Evolutionary conservation across 106 monocot genomes (phyloP), one percentile per base, ranked within the genome.

Genomic region (Amphibolis antarctica): DNA sequence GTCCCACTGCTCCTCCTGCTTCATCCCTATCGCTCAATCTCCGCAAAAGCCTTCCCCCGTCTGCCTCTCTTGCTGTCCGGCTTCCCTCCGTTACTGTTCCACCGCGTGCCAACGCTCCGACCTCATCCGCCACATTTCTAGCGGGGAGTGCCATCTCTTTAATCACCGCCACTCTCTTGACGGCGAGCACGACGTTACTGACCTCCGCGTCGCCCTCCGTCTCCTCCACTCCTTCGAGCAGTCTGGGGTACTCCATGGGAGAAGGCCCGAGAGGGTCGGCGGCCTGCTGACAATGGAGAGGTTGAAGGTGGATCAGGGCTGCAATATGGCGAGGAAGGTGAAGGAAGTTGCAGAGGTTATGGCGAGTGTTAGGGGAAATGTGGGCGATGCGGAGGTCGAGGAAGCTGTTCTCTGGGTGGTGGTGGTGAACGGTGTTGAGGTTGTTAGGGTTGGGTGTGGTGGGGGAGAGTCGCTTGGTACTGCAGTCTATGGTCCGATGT

Each of bases 391-490:
- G 26, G 69, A 11, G 60, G 28, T 61, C 46, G 77, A 71, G 74
- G 80, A 81, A 68, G 66, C 70, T 66, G 75, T 58, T 47, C 48
- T 86, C 22, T 79, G 76, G 83, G 76, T 77, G 48, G 85, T 89
- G 54, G 26, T 89, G 60, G 77, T 65, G 17, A 94, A 89, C 64
- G 77, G 78, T n/a, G 89, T 94, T 19, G 93, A 94, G 68, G 81
- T 94, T 62, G 76, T 85, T 68, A 42, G 81, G 27, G 71, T 71
- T 26, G 85, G 76, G 9, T 65, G 42, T 18, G 76, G 67, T 18
- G 88, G 76, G 10, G 64, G 43, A 19, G 46, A 68, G 4, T 61
- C 70, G 5, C 1, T 86, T 12, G 86, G 89, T 29, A 49, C 86
- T 42, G 86, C 76, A 1, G 83, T 89, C 10, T 89, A 86, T 19